A percentile compares a stretch with the other conserved stretches of the same genome.
phyloP scores from a whole-genome alignment of 805 yeast species.

The Candida odintsovae region DNA sequence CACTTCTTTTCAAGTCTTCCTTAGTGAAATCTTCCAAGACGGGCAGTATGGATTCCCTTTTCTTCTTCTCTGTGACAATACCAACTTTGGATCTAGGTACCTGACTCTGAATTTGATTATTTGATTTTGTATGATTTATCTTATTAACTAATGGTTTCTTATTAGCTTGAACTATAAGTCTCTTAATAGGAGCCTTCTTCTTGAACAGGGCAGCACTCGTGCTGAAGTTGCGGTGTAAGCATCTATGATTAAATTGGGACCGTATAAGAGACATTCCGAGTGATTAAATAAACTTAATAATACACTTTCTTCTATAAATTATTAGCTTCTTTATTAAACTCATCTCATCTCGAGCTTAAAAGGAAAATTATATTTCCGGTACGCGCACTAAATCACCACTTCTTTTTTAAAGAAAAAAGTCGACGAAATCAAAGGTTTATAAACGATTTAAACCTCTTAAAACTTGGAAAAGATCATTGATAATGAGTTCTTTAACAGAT shows the following conservation, averaged over 20 bases:
- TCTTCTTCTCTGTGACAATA: conserved; percentile 3
- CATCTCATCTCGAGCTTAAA: background rate
- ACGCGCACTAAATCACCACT: background rate
- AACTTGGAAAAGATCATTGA: background rate
- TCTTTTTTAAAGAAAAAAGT: background rate
- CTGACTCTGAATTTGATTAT: background rate
- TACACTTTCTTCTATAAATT: too few species aligned
- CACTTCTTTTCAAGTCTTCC: conserved; percentile 27
- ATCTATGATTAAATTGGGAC: background rate
- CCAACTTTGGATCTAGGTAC: background rate
- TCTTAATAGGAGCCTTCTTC: conserved; percentile 13
- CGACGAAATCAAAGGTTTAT: background rate
- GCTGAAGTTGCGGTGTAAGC: background rate
- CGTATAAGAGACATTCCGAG: background rate
- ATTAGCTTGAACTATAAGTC: conserved; percentile 11
- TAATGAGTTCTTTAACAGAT: conserved; percentile 21
- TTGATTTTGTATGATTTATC: background rate
- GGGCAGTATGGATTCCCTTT: conserved; percentile 13
- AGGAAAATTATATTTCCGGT: too few species aligned
- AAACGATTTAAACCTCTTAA: background rate
- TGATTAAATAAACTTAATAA: too few species aligned
- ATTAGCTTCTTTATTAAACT: too few species aligned
- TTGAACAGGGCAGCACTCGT: background rate
- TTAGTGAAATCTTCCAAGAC: conserved; percentile 23
- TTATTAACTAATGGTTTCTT: background rate